Evolutionary conservation across 2,329 filamentous ascomycete species (phyloP), one percentile per base, ranked within the genome.

Genomic region (Acrodontium crateriforme): DNA sequence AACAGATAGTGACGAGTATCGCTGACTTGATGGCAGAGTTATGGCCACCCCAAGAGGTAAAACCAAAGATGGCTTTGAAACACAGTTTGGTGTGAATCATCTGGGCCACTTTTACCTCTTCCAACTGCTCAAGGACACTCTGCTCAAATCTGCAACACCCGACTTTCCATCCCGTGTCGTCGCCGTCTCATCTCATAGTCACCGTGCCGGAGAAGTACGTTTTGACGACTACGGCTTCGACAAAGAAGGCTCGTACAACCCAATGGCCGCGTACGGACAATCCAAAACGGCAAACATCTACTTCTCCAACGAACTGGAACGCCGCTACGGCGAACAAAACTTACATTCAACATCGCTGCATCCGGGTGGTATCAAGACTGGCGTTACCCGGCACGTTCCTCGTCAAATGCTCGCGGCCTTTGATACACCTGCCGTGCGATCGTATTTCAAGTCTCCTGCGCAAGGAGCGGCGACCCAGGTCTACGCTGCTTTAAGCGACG

Each of bases 91-190:
- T 16, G 59, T 54, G 9, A 70, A 71, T 41, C 59, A 70, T 38
- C 47, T 73, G 2, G 56, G 50, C 5, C 64, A 69, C 37, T 71
- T 71, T 48, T 54, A 70, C 0, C 53, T 71, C 9, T 63, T 67
- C 34, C 52, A 65, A 15, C 54, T 69, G 2, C 49, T 72, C 16
- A 61, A 61, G 15, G 44, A 54, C 0, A 41, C 53, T 0, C 44
- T 70, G 9, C 42, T 67, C 0, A 36, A 50, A 0, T 50, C 52
- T 4, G 38, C 54, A 9, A 32, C 28, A 14, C 24, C 24, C 21
- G 29, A 25, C 7, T 26, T 25, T 7, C 10, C 15, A 3, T 67
- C 62, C 0, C 55, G 67, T 2, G 59, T 69, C 3, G 54, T 71
- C 21, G 46, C 50, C 0, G 40, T 69, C 1, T 53, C 60, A 0